Base-by-base conservation (phyloP, 148 eudicot species). In the Cornus controversa region DNA sequence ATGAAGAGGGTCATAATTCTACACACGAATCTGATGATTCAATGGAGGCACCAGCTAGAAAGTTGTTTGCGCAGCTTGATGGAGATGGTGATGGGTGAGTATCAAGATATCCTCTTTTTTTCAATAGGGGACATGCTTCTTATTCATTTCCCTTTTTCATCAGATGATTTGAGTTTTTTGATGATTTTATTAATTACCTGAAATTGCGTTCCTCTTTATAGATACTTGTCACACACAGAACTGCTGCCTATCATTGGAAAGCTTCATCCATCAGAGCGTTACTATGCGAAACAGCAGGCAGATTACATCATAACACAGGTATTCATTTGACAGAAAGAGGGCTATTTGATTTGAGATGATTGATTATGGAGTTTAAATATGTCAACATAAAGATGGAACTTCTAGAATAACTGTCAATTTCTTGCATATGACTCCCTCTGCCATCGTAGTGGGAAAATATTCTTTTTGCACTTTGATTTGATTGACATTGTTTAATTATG, bases 221-320 rank as follows among this genome's bases (percentile, higher is more conserved):
- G 99, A 69, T 88, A 78, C 66, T 86, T 93, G 78, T 84, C 88
- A 18, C 91, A 88, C 75, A 71, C 58, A 37, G 99, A 96, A 80
- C 80, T 96, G 85, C 84, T 90, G 50, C 94, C 98, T 74, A 81
- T 96, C 31, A 93, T 90, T 79, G 98, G 84, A 70, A 93, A 90
- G 76, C 87, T 96, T 84, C 99, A 96, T 86, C 99, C 99, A 71
- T 84, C 98, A 29, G 99, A 96, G 77, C 92, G 67, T 53, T 88
- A 93, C 78, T 91, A 96, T 82, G 98, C 99, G 57, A 91, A 96
- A 85, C 98, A 96, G 76, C 99, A 96, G 82, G 91, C 98, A 54
- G 97, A 96, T 77, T 93, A 91, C 82, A 92, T 96, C 73, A 82
- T 96, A 79, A 86, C 93, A 68, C 97, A 96, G 99, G 99, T 96